Percentiles rank a stretch among this genome's conserved stretches.
Evolutionary conservation across 2,329 filamentous ascomycete genomes (phyloP).

Genomic region (Arthrobotrys musiformis): DNA sequence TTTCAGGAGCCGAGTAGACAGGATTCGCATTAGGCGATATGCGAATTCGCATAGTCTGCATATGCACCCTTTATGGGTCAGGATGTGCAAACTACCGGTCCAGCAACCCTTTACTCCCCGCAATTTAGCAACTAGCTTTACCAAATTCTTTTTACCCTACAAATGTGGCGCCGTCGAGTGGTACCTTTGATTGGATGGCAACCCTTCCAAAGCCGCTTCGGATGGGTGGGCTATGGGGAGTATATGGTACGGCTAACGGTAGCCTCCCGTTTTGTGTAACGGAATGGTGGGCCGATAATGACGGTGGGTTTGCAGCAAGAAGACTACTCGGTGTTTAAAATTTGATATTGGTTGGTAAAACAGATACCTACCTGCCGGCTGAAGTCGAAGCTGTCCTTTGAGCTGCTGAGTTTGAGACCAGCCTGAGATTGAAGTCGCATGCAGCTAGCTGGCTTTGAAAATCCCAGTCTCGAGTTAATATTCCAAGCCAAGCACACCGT

Average conservation of each 20-base stretch:
- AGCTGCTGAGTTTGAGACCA: conserved; percentile 1
- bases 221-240: neutral
- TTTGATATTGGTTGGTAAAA: neutral
- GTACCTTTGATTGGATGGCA: conserved; percentile 33
- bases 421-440: neutral
- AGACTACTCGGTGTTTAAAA: neutral
- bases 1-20: neutral
- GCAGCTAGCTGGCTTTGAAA: neutral
- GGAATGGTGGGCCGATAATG: conserved; percentile 47
- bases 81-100: conserved; percentile 15
- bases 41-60: neutral
- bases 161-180: conserved; percentile 8
- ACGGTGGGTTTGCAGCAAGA: conserved; percentile 1
- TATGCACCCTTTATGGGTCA: conserved; percentile 2
- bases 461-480: neutral
- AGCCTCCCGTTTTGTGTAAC: neutral
- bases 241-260: neutral
- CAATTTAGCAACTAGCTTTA: neutral
- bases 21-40: conserved; percentile 17
- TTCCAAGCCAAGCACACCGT: too few species aligned
- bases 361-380: conserved; percentile 36
- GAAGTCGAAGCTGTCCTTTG: conserved; percentile 18
- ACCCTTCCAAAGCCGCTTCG: neutral
- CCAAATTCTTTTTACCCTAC: neutral
- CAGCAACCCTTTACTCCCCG: conserved; percentile 35